Conservation (phyloP, 2,329 filamentous ascomycete species). For the Xylaria sp. region DNA sequence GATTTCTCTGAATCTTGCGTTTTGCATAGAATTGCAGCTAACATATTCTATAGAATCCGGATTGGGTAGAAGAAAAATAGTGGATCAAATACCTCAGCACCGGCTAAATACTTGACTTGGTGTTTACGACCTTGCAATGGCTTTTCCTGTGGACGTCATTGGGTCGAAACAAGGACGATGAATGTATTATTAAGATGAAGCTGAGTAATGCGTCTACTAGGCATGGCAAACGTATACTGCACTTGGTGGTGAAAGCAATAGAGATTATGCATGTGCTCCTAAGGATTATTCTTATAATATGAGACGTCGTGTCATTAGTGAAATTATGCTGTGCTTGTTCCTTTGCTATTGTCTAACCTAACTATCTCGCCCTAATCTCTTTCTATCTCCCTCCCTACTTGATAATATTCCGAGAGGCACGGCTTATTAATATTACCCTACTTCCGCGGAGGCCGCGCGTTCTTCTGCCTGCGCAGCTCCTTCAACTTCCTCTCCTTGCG, state of each 20-base stretch:
- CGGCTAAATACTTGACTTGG: not conserved
- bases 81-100: not conserved
- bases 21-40: constrained; percentile 16
- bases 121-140: not conserved
- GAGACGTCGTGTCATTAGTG: not conserved
- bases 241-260: constrained; percentile 14
- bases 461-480: constrained; percentile 85
- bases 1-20: not conserved
- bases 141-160: not conserved
- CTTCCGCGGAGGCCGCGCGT: constrained; percentile 80
- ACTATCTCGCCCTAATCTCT: not conserved
- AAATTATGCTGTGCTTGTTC: not conserved
- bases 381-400: not conserved
- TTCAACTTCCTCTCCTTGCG: constrained; percentile 81
- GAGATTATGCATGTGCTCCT: constrained; percentile 26
- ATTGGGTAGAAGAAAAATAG: constrained; percentile 63
- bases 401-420: not conserved
- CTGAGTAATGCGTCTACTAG: constrained; percentile 21
- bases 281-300: not conserved
- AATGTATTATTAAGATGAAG: constrained; percentile 44
- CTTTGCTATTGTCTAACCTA: not conserved
- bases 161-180: constrained; percentile 18
- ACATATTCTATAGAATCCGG: constrained; percentile 57
- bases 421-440: constrained; percentile 35
- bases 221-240: constrained; percentile 25